phyloP scores from a whole-genome alignment of 2,329 filamentous ascomycete genomes.

The Ophiocordyceps camponoti-floridani region DNA sequence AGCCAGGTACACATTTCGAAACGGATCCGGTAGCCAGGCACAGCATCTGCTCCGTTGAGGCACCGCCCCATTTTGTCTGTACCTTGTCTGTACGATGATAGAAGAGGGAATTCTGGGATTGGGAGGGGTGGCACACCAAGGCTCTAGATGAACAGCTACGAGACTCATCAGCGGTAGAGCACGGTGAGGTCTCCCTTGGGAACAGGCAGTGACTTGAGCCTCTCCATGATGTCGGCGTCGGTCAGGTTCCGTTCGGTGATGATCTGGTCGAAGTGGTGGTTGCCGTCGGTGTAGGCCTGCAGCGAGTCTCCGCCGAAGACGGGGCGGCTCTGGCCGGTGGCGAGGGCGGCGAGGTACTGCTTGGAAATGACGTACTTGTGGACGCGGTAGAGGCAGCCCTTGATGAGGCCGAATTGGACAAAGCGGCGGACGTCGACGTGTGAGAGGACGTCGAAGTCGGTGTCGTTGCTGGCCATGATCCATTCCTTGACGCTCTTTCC shows the following conservation, averaged over 20 bases:
- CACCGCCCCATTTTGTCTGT: too few relatives aligned
- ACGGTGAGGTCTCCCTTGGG: conserved; percentile 34
- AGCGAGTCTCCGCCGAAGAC: conserved; percentile 29
- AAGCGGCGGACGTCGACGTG: conserved; percentile 79
- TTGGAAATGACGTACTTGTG: conserved; percentile 74
- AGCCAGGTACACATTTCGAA: too few relatives aligned
- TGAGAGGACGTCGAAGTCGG: conserved; percentile 44
- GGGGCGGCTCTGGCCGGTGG: conserved; percentile 30
- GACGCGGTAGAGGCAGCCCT: conserved; percentile 81
- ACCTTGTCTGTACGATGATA: not conserved
- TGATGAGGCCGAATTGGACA: conserved; percentile 91
- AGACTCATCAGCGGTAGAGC: conserved; percentile 27
- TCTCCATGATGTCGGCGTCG: conserved; percentile 52
- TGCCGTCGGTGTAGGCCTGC: conserved; percentile 54
- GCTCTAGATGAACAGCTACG: not conserved
- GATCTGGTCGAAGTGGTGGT: conserved; percentile 66
- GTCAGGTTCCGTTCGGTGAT: conserved; percentile 57
- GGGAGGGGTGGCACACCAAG: too few relatives aligned
- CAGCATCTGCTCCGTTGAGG: not conserved
- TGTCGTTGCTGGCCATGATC: conserved; percentile 56
- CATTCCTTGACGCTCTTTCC: conserved; percentile 77
- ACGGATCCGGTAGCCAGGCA: too few relatives aligned
- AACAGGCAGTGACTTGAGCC: conserved; percentile 38
- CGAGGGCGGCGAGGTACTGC: conserved; percentile 38
- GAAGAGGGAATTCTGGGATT: not conserved